Base-by-base conservation (phyloP, 208 protist species). In the Kentomonas sorsogonicus region DNA sequence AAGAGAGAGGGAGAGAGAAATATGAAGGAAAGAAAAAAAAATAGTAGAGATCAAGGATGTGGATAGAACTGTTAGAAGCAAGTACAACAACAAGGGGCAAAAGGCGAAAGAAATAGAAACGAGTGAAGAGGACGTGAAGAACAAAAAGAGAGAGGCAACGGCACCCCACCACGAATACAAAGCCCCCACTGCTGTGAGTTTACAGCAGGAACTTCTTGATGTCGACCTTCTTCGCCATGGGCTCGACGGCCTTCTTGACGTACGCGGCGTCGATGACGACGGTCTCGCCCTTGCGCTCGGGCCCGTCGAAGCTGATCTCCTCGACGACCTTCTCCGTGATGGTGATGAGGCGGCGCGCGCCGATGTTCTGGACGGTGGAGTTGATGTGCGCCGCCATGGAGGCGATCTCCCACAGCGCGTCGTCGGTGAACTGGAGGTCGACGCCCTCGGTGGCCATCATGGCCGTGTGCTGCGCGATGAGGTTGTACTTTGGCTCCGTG, bases 401-500 rank as follows among this genome's bases (percentile, higher is more conserved):
- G 0, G 98, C 93, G 59, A 99, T 98, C 55, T 98, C 94, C 66
- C 74, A 82, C 13, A 97, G 74, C 25, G 96, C 94, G 13, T 97
- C 95, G 6, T 98, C 85, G 16, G 80, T 91, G 62, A 99, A 98
- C 26, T 87, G 58, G 10, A 99, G 83, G 13, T 96, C 71, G 1
- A 99, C 95, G 13, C 85, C 92, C 69, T 99, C 98, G 16, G 98
- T 99, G 41, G 84, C 78, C 64, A 99, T 77, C 74, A 99, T 89
- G 10, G 80, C 87, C 61, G 87, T 80, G 74, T 98, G 89, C 71
- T 99, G 97, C 52, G 71, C 74, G 46, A 98, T 91, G 3, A 98
- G 77, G 63, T 98, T 99, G 72, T 81, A 89, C 74, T 98, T 94
- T n/a, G 98, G 96, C 81, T 99, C 96, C 2, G 97, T 99, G 23